These are phyloP conservation scores for Sclerotinia borealis DNA, from an alignment of 2,329 filamentous ascomycete species.

Conservation along the genomic window DNA sequence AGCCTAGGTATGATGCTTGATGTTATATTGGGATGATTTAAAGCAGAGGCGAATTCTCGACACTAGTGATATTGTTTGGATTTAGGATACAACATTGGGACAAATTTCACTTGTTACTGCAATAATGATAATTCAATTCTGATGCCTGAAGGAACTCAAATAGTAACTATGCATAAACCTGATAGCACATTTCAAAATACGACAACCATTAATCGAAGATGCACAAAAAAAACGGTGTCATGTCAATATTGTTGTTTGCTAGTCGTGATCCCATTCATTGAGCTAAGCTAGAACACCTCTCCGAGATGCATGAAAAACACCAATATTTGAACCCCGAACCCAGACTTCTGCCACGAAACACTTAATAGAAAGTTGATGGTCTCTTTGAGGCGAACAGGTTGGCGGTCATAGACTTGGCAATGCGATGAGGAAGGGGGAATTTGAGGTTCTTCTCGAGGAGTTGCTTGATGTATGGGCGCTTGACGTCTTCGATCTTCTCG, in stretches of 20 bases:
- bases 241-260: slow-evolving; percentile 26
- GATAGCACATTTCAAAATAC: not conserved
- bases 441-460: slow-evolving; percentile 89
- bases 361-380: slow-evolving; percentile 91
- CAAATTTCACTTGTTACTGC: not conserved
- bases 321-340: slow-evolving; percentile 25
- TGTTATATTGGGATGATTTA: not conserved
- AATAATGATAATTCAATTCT: not conserved
- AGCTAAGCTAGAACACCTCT: slow-evolving; percentile 33
- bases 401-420: slow-evolving; percentile 74
- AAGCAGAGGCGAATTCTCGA: not conserved
- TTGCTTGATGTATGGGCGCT: slow-evolving; percentile 99
- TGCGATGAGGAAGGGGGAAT: slow-evolving; percentile 98
- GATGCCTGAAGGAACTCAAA: not conserved
- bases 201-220: not conserved
- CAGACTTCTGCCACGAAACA: slow-evolving; percentile 19
- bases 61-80: not conserved
- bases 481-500: slow-evolving; percentile 89
- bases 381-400: slow-evolving; percentile 91
- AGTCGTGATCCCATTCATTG: slow-evolving; percentile 29
- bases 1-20: too few species aligned
- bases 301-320: slow-evolving; percentile 32
- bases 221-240: slow-evolving; percentile 6
- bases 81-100: not conserved
- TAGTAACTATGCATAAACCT: too few species aligned